phyloP scores from a whole-genome alignment of 2,329 filamentous ascomycete genomes.

The Penicillium sp. region DNA sequence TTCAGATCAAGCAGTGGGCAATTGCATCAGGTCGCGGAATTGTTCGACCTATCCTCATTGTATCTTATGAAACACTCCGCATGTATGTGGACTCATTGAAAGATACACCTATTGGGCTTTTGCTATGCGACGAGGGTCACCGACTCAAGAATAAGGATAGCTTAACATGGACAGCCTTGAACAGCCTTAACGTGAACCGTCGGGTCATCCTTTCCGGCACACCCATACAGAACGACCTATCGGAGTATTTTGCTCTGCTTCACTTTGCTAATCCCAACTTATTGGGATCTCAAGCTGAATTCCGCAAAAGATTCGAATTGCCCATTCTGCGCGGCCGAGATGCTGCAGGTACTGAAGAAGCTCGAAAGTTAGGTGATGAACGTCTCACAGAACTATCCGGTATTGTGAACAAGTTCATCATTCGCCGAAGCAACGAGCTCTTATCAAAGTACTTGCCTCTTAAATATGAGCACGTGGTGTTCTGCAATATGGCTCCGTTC shows the following conservation, averaged over 20 bases:
- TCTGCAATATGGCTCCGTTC: constrained; percentile 91
- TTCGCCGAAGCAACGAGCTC: constrained; percentile 95
- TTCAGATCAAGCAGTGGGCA: constrained; percentile 91
- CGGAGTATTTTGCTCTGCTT: constrained; percentile 93
- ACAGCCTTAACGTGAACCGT: constrained; percentile 83
- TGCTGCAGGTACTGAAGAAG: constrained; percentile 79
- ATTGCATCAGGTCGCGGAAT: constrained; percentile 87
- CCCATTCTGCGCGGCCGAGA: constrained; percentile 91
- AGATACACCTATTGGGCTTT: constrained; percentile 83
- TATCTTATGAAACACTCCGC: constrained; percentile 94
- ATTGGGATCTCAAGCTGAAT: constrained; percentile 83
- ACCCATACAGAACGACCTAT: constrained; percentile 97
- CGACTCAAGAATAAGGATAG: constrained; percentile 95
- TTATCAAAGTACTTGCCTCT: constrained; percentile 95
- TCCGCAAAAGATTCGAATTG: constrained; percentile 89
- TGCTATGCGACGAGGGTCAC: constrained; percentile 96
- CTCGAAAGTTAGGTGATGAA: constrained; percentile 79
- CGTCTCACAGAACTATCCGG: constrained; percentile 76
- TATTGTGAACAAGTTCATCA: constrained; percentile 97
- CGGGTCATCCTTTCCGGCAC: constrained; percentile 95
- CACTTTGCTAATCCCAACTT: constrained; percentile 96
- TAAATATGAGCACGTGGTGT: constrained; percentile 99
- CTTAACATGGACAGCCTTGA: constrained; percentile 89
- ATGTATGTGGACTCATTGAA: constrained; percentile 88
- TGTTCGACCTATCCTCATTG: constrained; percentile 90